Evolutionary conservation across 305 asterid species (phyloP).

Genomic region (Salvia sclarea): DNA sequence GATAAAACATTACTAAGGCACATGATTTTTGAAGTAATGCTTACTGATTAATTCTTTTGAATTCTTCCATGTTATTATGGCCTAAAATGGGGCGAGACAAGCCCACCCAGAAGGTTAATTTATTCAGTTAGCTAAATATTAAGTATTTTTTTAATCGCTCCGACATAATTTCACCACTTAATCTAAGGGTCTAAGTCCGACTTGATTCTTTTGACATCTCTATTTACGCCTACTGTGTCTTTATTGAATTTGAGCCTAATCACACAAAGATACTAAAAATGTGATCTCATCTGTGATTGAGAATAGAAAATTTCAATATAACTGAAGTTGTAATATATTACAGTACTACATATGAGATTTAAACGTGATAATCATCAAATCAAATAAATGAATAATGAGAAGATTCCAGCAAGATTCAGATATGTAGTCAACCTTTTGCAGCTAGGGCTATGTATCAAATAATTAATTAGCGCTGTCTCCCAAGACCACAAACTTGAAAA

Average conservation of each 20-base stretch:
- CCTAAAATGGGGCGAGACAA: too few relatives aligned
- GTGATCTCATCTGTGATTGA: background rate
- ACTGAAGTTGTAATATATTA: background rate
- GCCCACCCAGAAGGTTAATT: too few relatives aligned
- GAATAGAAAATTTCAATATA: too few relatives aligned
- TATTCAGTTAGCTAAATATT: too few relatives aligned
- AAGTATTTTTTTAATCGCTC: too few relatives aligned
- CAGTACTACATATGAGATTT: too few relatives aligned
- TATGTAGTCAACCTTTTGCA: background rate
- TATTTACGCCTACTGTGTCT: too few relatives aligned
- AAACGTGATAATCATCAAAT: background rate
- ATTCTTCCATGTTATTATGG: background rate
- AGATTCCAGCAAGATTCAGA: conserved; percentile 6
- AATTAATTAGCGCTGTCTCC: conserved; percentile 6
- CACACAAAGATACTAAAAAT: background rate
- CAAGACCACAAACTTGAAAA: background rate
- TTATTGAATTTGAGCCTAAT: background rate
- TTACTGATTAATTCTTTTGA: background rate
- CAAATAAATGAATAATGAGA: background rate
- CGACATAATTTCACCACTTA: too few relatives aligned
- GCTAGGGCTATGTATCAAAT: background rate
- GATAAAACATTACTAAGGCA: background rate
- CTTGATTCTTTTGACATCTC: too few relatives aligned
- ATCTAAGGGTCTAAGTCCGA: too few relatives aligned
- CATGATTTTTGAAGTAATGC: background rate